These are phyloP conservation scores for Sugiyamaella americana DNA, from an alignment of 805 yeast species.

Conservation along the genomic window DNA sequence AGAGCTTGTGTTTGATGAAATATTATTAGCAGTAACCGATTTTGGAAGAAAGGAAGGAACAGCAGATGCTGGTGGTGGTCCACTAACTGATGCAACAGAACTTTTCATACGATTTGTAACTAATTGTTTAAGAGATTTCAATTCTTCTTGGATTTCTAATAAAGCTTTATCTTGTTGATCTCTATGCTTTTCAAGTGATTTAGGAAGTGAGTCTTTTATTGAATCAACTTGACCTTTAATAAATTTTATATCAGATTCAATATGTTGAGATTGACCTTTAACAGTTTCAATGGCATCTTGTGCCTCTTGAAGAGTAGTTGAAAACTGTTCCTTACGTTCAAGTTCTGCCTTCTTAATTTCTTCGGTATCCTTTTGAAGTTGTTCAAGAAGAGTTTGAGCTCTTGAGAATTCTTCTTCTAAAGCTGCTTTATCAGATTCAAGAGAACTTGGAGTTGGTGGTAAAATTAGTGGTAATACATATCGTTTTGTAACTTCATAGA, in stretches of 20 bases:
- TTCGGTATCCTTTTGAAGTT: slow-evolving; percentile 64
- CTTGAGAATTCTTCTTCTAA: slow-evolving; percentile 76
- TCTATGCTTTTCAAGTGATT: slow-evolving; percentile 56
- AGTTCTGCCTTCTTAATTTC: slow-evolving; percentile 60
- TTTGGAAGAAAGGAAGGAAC: slow-evolving; percentile 62
- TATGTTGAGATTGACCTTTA: slow-evolving; percentile 60
- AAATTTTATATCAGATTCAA: slow-evolving; percentile 74
- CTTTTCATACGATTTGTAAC: slow-evolving; percentile 31
- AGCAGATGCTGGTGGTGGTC: slow-evolving; percentile 44
- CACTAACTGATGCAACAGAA: slow-evolving; percentile 22
- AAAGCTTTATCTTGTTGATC: slow-evolving; percentile 58
- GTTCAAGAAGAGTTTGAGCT: slow-evolving; percentile 67
- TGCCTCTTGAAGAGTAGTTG: slow-evolving; percentile 44
- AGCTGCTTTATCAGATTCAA: slow-evolving; percentile 80
- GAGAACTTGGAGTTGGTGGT: slow-evolving; percentile 75
- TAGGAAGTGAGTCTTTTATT: slow-evolving; percentile 65
- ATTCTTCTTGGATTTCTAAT: slow-evolving; percentile 55
- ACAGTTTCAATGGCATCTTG: slow-evolving; percentile 61
- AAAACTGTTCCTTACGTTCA: slow-evolving; percentile 37
- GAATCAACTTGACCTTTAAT: slow-evolving; percentile 76
- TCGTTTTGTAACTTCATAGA: slow-evolving; percentile 70
- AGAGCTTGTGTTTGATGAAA: slow-evolving; percentile 15
- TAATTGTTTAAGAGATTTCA: slow-evolving; percentile 54
- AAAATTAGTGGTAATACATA: slow-evolving; percentile 64
- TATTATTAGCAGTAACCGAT: not conserved